phyloP scores from a whole-genome alignment of 2,329 filamentous ascomycete species.

The Bipolaris victoriae region DNA sequence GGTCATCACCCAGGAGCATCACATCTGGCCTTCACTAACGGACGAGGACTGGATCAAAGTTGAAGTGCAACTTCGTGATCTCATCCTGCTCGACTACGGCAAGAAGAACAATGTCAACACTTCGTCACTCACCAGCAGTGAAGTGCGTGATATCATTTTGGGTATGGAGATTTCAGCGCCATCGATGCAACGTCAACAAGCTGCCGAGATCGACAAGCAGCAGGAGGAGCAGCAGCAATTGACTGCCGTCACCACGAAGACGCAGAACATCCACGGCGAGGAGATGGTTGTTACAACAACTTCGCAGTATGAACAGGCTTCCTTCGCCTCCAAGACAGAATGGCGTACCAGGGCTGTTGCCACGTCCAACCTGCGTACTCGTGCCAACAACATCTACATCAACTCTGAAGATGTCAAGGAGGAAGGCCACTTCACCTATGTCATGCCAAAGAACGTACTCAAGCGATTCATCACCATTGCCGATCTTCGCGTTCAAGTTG shows the following conservation, averaged over 20 bases:
- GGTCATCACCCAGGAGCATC: conserved; percentile 96
- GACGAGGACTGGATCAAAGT: conserved; percentile 99
- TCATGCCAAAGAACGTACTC: conserved; percentile 98
- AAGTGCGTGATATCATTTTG: conserved; percentile 97
- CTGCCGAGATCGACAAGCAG: conserved; percentile 98
- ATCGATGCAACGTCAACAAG: conserved; percentile 97
- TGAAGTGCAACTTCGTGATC: conserved; percentile 92
- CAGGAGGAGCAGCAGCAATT: conserved; percentile 96
- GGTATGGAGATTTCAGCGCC: conserved; percentile 99
- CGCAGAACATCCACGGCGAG: conserved; percentile 94
- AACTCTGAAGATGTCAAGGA: conserved; percentile 92
- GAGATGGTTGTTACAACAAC: conserved; percentile 99
- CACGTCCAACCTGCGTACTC: conserved; percentile 89
- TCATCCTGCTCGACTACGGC: conserved; percentile 97
- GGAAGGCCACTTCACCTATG: conserved; percentile 87
- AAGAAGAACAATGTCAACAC: conserved; percentile 99
- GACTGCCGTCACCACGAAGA: conserved; percentile 97
- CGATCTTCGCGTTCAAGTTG: conserved; percentile 94
- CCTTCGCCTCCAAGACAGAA: conserved; percentile 97
- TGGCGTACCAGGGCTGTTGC: conserved; percentile 98
- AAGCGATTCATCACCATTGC: conserved; percentile 98
- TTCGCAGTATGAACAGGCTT: conserved; percentile 96
- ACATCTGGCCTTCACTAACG: conserved; percentile 94
- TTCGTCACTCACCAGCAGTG: conserved; percentile 91
- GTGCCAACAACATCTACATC: conserved; percentile 98